Conservation (phyloP, 2,329 filamentous ascomycete species). For the Alternaria alternata region DNA sequence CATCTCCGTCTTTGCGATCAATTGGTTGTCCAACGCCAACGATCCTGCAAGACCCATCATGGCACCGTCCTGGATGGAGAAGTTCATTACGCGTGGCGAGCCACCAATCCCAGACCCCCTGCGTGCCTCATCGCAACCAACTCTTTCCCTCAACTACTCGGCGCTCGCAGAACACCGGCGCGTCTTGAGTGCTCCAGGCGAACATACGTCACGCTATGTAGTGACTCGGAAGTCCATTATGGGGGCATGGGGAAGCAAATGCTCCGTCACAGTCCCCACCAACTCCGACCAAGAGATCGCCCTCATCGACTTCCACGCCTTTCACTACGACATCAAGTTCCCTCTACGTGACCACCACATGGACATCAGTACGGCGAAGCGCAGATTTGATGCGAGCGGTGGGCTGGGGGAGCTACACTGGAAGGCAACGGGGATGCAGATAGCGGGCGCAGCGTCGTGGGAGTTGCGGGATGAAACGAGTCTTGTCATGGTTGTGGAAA, state of each 20-base stretch:
- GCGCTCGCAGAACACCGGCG: background rate
- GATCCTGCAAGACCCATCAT: background rate
- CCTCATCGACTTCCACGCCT: background rate
- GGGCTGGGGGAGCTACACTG: background rate
- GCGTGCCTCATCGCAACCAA: background rate
- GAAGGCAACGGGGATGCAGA: background rate
- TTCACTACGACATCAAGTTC: background rate
- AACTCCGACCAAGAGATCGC: background rate
- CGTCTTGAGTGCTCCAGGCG: accelerated
- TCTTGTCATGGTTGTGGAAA: background rate
- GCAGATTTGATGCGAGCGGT: background rate
- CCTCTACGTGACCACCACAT: background rate
- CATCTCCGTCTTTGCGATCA: background rate
- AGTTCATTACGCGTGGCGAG: background rate
- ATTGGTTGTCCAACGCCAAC: background rate
- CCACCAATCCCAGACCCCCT: background rate
- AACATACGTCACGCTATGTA: accelerated
- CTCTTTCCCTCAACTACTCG: background rate
- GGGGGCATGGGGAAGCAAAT: background rate
- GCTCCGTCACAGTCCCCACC: background rate
- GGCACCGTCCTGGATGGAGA: background rate
- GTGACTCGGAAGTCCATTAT: background rate
- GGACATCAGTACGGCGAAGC: background rate
- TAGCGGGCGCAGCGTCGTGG: background rate
- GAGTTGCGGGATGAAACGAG: background rate